These are phyloP conservation scores for Nemania serpens DNA, from an alignment of 2,329 filamentous ascomycete species.

Conservation along the genomic window DNA sequence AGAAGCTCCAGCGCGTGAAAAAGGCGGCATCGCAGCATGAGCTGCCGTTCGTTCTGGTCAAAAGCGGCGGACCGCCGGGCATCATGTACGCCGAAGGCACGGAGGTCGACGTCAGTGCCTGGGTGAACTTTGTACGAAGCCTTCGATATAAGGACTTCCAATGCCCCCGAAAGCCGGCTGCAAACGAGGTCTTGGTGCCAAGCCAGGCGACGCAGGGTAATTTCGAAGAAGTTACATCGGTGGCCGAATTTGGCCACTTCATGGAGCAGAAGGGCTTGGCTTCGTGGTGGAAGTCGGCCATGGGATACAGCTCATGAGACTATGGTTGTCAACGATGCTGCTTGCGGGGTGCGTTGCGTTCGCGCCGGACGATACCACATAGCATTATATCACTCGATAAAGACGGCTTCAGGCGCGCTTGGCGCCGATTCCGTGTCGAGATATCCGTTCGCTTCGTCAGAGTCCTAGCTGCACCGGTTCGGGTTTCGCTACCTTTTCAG, in stretches of 20 bases:
- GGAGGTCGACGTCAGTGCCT: constrained; percentile 58
- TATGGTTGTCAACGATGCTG: neutral
- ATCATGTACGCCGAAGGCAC: constrained; percentile 77
- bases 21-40: constrained; percentile 66
- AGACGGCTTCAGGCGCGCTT: neutral
- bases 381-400: neutral
- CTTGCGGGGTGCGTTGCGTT: neutral
- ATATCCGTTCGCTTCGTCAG: neutral
- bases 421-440: neutral
- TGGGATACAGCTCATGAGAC: constrained; percentile 55
- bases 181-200: constrained; percentile 23
- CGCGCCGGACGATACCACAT: neutral
- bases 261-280: constrained; percentile 66
- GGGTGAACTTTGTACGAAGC: constrained; percentile 67
- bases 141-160: constrained; percentile 76
- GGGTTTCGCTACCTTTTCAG: neutral
- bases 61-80: constrained; percentile 70
- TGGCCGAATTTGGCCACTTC: constrained; percentile 65
- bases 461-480: neutral
- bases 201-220: constrained; percentile 30
- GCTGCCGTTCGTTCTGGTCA: constrained; percentile 66
- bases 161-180: constrained; percentile 58
- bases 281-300: constrained; percentile 70
- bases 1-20: constrained; percentile 65
- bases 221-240: constrained; percentile 63